phyloP scores from a whole-genome alignment of 371 early-diverging fungal genomes.

The Rhizopus microsporus region DNA sequence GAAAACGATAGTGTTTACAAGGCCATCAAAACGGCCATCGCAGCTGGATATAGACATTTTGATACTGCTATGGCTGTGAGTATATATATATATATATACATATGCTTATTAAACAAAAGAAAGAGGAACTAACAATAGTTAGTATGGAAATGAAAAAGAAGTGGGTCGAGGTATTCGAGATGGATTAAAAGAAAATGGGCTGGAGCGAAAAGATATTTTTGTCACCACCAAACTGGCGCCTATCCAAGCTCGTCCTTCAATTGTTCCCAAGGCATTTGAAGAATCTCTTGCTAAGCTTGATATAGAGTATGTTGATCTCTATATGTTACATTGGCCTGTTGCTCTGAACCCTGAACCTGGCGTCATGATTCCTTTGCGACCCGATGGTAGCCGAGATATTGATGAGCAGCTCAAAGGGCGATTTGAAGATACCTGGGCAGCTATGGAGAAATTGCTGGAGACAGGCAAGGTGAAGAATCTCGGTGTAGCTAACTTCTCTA shows the following conservation, averaged over 20 bases:
- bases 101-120: not conserved
- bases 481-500: slow-evolving; percentile 68
- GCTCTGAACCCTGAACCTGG: slow-evolving; percentile 41
- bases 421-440: slow-evolving; percentile 51
- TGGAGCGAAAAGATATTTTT: slow-evolving; percentile 74
- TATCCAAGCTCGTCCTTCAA: slow-evolving; percentile 47
- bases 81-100: slow-evolving; percentile 15
- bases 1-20: slow-evolving; percentile 39
- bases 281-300: slow-evolving; percentile 54
- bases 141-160: slow-evolving; percentile 71
- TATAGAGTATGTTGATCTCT: slow-evolving; percentile 74
- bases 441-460: slow-evolving; percentile 64
- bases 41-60: slow-evolving; percentile 50
- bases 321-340: slow-evolving; percentile 54
- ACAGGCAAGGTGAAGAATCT: slow-evolving; percentile 67
- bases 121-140: slow-evolving; percentile 7
- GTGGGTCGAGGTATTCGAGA: slow-evolving; percentile 66
- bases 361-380: slow-evolving; percentile 26
- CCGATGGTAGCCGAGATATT: slow-evolving; percentile 43
- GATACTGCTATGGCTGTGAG: slow-evolving; percentile 62
- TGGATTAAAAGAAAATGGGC: slow-evolving; percentile 48
- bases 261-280: slow-evolving; percentile 51
- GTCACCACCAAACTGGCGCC: slow-evolving; percentile 90
- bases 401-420: slow-evolving; percentile 27
- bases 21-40: slow-evolving; percentile 43